Conservation (phyloP, 2,329 filamentous ascomycete genomes). For the Pseudopithomyces maydicus region DNA sequence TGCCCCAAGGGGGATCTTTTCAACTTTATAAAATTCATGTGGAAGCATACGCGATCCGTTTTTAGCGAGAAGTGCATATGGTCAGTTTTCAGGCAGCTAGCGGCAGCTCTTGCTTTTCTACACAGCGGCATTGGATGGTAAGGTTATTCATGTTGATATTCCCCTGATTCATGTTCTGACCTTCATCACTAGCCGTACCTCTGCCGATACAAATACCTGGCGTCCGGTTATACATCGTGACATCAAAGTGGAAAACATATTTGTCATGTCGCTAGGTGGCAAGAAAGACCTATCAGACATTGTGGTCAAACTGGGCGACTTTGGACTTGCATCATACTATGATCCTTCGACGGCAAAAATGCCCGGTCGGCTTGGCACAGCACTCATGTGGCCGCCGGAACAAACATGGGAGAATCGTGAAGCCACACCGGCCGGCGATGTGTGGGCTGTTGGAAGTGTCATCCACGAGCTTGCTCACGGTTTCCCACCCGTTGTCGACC, state of each 20-base stretch:
- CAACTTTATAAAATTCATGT: neutral
- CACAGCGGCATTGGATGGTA: slow-evolving; percentile 22
- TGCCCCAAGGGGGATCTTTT: slow-evolving; percentile 22
- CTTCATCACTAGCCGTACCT: neutral
- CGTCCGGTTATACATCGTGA: slow-evolving; percentile 94
- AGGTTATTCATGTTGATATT: neutral
- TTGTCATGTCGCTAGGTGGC: slow-evolving; percentile 55
- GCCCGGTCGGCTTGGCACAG: slow-evolving; percentile 14
- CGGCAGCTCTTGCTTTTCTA: slow-evolving; percentile 22
- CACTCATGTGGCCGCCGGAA: slow-evolving; percentile 26
- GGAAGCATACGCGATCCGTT: neutral
- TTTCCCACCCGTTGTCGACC: slow-evolving; percentile 19
- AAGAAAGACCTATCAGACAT: slow-evolving; percentile 16
- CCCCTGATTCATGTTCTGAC: neutral
- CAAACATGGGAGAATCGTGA: slow-evolving; percentile 19
- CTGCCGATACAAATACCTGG: slow-evolving; percentile 55
- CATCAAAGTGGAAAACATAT: slow-evolving; percentile 92
- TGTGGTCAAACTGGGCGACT: slow-evolving; percentile 70
- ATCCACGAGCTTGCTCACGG: slow-evolving; percentile 28
- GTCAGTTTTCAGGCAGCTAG: slow-evolving; percentile 21
- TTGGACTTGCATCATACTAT: slow-evolving; percentile 67
- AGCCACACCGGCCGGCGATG: slow-evolving; percentile 20
- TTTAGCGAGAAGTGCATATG: slow-evolving; percentile 22
- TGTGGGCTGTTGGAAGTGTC: slow-evolving; percentile 32
- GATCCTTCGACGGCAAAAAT: slow-evolving; percentile 31